Conservation (phyloP, 129 eudicot genomes). For the Solidago caesia region DNA sequence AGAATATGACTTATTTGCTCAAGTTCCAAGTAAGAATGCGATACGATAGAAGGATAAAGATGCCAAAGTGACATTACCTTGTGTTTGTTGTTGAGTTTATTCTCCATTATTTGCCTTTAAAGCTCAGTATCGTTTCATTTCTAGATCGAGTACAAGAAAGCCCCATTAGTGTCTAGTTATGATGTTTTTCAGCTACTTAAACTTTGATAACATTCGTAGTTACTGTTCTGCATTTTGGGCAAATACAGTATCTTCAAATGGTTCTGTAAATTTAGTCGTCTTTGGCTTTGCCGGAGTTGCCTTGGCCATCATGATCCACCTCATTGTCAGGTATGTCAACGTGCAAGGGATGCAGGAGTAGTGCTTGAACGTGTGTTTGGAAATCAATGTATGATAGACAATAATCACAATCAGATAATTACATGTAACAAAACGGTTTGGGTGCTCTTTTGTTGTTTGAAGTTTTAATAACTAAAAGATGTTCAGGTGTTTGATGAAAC, state of each 20-base stretch:
- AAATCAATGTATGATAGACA: neutral
- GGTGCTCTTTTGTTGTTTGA: neutral
- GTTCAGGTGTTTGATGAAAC: neutral
- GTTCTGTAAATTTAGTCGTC: neutral
- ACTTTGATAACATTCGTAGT: neutral
- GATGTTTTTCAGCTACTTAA: constrained; percentile 8
- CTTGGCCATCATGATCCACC: constrained; percentile 3
- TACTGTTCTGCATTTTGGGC: constrained; percentile 7
- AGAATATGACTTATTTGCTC: constrained; percentile 17
- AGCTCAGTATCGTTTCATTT: neutral
- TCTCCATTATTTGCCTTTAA: neutral
- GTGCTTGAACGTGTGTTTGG: neutral
- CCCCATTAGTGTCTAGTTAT: neutral
- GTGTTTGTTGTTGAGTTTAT: neutral
- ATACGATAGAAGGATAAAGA: constrained; percentile 15
- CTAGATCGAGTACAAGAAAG: neutral
- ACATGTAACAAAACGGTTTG: neutral
- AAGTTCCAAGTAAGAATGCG: constrained; percentile 15
- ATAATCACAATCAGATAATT: neutral
- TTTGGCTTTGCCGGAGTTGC: neutral
- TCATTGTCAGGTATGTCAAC: constrained; percentile 15
- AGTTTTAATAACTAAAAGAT: neutral
- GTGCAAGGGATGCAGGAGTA: neutral
- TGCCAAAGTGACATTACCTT: constrained; percentile 3
- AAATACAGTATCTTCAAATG: constrained; percentile 11